Base-by-base conservation (phyloP, 306 rosid species). In the Pyrus bretschneideri region DNA sequence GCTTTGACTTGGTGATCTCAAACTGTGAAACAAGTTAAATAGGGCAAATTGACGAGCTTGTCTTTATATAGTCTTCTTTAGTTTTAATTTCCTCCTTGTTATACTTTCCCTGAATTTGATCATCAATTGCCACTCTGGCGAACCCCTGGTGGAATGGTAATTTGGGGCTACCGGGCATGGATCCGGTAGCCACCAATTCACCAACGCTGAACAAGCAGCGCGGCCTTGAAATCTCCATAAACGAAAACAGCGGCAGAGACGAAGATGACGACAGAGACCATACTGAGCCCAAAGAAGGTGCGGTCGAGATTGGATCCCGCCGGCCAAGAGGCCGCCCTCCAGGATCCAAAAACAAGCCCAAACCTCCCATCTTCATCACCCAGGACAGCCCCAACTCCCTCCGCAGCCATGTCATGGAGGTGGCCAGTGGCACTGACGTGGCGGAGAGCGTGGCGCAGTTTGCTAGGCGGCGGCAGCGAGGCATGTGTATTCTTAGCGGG, bases 91-190 rank as follows among this genome's bases (percentile, higher is more conserved):
- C 23, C 2, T 68, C 31, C 60, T 74, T 61, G 30, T 25, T 8
- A 19, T 27, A 19, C 19, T 42, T 51, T 74, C 61, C 49, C 31
- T 13, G 3, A 62, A 45, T 62, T 62, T 45, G 58, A 72, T 65
- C 49, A 4, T 71, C 7, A 72, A 79, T 42, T 49, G 73, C 83
- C 83, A 82, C 7, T 78, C 89, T 95, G 98, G 97, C 98, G 76
- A 95, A 90, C 76, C 98, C 97, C 57, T 95, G 98, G 98, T 95
- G 98, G 98, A 83, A 91, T 12, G 81, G 81, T 38, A 95, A 85
- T 83, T 90, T 88, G 67, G 97, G 96, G 85, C 76, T 90, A 81
- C 83, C 90, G 75, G 97, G 91, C 19, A 83, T 89, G 70, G 99
- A 90, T 87, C 89, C 84, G 77, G 89, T 86, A 25, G 83, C 82